A percentile compares a stretch with the other conserved stretches of the same genome.
phyloP scores from a whole-genome alignment of 2,329 filamentous ascomycete genomes.

The Fusarium veterinarium region DNA sequence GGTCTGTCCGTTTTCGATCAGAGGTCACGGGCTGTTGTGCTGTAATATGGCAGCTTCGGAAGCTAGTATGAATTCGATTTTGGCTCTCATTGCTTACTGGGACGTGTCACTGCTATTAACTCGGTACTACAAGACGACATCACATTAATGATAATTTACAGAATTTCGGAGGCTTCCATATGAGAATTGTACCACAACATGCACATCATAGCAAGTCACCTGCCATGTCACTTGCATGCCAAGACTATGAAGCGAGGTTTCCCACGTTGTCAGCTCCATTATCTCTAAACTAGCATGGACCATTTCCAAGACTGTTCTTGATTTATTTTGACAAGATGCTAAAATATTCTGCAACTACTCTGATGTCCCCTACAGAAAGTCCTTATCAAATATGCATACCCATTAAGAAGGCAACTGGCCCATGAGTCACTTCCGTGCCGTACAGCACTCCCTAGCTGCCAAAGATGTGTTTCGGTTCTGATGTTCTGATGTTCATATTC shows the following conservation, averaged over 20 bases:
- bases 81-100: not conserved
- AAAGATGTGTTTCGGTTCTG: too few relatives aligned
- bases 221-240: not conserved
- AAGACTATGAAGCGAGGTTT: not conserved
- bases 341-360: not conserved
- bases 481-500: not conserved
- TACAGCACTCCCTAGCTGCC: not conserved
- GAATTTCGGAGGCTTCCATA: not conserved
- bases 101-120: not conserved
- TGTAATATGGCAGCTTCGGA: not conserved
- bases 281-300: not conserved
- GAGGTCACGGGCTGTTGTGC: not conserved
- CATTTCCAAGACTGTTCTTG: too few relatives aligned
- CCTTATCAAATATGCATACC: not conserved
- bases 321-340: too few relatives aligned
- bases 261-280: not conserved
- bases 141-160: not conserved
- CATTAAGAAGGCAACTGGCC: not conserved
- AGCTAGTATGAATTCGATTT: not conserved
- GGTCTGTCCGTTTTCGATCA: slow-evolving; percentile 1
- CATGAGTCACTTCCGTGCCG: not conserved
- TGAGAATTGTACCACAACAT: not conserved
- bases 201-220: not conserved
- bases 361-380: not conserved
- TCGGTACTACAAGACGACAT: not conserved